Evolutionary conservation across 208 protist genomes (phyloP), one percentile per base, ranked within the genome.

Genomic region (Trypanosomatidae sp.): DNA sequence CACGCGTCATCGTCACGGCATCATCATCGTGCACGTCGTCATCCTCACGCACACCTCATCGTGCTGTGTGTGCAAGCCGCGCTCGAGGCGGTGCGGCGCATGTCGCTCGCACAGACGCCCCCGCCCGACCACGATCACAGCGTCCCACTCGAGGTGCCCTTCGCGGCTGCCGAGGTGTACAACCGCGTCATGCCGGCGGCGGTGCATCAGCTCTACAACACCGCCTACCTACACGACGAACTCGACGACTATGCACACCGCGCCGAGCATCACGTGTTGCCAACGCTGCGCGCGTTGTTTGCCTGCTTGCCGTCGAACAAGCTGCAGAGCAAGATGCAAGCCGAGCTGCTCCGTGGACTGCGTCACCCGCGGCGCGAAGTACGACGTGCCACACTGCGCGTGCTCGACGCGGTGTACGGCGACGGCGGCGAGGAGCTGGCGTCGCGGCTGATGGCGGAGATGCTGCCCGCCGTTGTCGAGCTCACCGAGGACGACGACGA

Each of bases 351-450:
- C 7, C 68, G 68, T 27, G 61, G 57, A 10, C 62, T 93, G 59
- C 76, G 84, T 4, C 76, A 88, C 67, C 77, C 74, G 6, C 79
- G 65, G 32, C 56, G 66, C 15, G 50, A 79, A 38, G 84, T 89
- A 41, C 79, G 84, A 7, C 63, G 67, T 25, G 52, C 71, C 53
- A 65, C 71, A 7, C 54, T 93, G 28, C 21, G 69, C 28, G 80
- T 68, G 45, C 53, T 93, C 15, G 77, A 88, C 48, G 69, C 66
- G 32, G 66, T 93, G 48, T 93, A 93, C 74, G 77, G 70, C 3
- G 84, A 88, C 48, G 84, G 84, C 46, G 84, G 84, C n/a, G 79
- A 87, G 40, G 84, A 92, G 63, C 50, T 92, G 48, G 84, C 84
- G 16, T 66, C 84, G 41, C 75, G 76, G 6, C 53, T 93, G 25